A percentile compares a stretch with the other conserved stretches of the same genome.
phyloP scores from a whole-genome alignment of 2,329 filamentous ascomycete species.

The Xylariaceae sp. region DNA sequence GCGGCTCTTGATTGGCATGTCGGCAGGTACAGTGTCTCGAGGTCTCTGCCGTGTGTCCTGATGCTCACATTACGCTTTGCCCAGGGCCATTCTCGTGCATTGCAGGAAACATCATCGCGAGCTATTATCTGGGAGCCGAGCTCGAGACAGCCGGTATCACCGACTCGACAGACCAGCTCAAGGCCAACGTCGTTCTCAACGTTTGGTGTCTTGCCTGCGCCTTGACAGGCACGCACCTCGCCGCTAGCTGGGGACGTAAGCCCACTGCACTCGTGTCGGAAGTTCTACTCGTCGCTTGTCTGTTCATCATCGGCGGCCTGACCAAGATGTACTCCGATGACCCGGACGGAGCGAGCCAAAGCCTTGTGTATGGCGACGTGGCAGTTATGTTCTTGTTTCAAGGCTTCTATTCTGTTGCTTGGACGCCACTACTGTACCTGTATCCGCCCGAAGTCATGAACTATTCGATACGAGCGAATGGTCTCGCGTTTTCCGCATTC shows the following conservation, averaged over 20 bases:
- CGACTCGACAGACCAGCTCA: constrained; percentile 31
- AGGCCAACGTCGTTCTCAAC: constrained; percentile 47
- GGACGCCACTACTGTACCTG: constrained; percentile 43
- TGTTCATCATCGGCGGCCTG: constrained; percentile 48
- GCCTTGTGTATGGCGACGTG: constrained; percentile 25
- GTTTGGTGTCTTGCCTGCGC: constrained; percentile 41
- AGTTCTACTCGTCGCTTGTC: constrained; percentile 33
- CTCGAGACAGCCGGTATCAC: constrained; percentile 38
- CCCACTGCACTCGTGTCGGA: constrained; percentile 36
- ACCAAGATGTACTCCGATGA: constrained; percentile 36
- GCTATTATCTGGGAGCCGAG: constrained; percentile 35
- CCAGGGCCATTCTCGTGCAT: constrained; percentile 29
- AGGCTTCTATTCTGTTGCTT: constrained; percentile 45
- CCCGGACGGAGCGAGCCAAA: constrained; percentile 20
- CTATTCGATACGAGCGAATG: constrained; percentile 45
- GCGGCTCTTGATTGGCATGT: constrained; percentile 35
- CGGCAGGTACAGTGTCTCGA: constrained; percentile 9
- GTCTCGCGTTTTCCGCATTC: constrained; percentile 34
- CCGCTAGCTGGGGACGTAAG: constrained; percentile 40
- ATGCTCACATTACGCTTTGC: too few species aligned
- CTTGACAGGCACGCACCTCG: constrained; percentile 38
- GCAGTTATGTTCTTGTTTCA: constrained; percentile 48
- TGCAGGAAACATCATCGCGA: constrained; percentile 36
- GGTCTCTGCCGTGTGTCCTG: too few species aligned
- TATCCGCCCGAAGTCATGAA: constrained; percentile 47